Base-by-base conservation (phyloP, 352 stramenopile genomes). In the Pythium plurisporium region DNA sequence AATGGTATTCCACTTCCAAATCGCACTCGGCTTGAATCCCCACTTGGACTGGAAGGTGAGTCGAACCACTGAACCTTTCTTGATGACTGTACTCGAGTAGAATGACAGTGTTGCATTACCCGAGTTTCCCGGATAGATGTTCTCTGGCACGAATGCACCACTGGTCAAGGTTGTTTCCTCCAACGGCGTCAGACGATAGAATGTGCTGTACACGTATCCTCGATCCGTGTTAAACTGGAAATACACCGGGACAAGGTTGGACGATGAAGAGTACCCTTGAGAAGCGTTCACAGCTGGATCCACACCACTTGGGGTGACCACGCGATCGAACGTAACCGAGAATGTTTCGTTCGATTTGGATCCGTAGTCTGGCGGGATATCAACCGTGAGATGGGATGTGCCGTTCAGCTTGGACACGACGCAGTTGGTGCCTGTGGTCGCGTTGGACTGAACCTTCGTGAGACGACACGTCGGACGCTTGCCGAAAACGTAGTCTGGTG, bases 91-190 rank as follows among this genome's bases (percentile, higher is more conserved):
- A 38, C 79, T 73, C 12, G 81, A 86, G 64, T 81, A 91, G 65
- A 94, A 94, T 17, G 73, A 78, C 14, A 94, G 68, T 29, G 64
- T 89, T 7, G 81, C 83, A 44, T 88, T 91, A 19, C 83, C 83
- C 11, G 77, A 72, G 57, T 91, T 94, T 20, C 83, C 83, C 5
- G 83, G 83, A 47, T 91, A 94, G 40, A 91, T 89, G 43, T 91
- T 94, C 49, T 94, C 79, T 7, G 83, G 83, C 1, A 91, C 58
- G 51, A 94, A 94, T 9, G 81, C 83, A 5, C 80, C 76, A 23
- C 83, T 94, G 4, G 75, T 86, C 5, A 94, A 59, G 6, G 59
- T 64, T 1, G 77, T 78, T 14, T 61, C 54, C 0, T 65, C 62
- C 5, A 94, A 42, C 20, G 78, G 68, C 1, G 62, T 74, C 1